Evolutionary conservation across 106 monocot genomes (phyloP).

Genomic region (Apostasia ramifera): DNA sequence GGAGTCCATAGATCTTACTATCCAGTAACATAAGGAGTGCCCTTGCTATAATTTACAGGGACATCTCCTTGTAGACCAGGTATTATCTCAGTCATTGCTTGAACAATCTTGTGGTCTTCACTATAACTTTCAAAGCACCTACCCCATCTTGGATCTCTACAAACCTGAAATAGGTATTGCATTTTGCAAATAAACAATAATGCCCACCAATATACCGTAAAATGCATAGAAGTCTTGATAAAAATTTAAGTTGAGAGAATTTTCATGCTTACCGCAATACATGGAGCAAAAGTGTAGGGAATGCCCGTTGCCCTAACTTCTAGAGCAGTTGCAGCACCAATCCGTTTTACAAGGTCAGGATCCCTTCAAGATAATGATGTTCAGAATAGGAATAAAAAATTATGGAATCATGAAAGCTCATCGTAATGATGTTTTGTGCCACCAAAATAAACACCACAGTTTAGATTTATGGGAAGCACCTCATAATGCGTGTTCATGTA

Average conservation of each 20-base stretch:
- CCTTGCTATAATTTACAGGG: conserved; percentile 21
- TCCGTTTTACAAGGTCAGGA: conserved; percentile 36
- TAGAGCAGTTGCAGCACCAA: conserved; percentile 57
- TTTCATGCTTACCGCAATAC: conserved; percentile 36
- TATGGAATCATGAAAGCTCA: neutral
- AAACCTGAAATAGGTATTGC: conserved; percentile 23
- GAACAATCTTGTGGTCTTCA: conserved; percentile 38
- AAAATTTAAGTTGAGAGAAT: neutral
- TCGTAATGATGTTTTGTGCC: too few relatives aligned
- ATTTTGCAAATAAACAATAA: neutral
- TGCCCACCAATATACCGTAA: too few relatives aligned
- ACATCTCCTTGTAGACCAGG: conserved; percentile 42
- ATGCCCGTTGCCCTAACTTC: conserved; percentile 62
- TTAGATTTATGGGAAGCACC: too few relatives aligned
- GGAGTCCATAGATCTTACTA: conserved; percentile 15
- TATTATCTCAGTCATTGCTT: conserved; percentile 47
- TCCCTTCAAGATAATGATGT: conserved; percentile 20
- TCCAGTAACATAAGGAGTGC: conserved; percentile 37
- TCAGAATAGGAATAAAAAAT: neutral
- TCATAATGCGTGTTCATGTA: too few relatives aligned
- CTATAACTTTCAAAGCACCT: conserved; percentile 73
- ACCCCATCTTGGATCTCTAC: conserved; percentile 58
- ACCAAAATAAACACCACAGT: too few relatives aligned
- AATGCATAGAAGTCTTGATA: neutral
- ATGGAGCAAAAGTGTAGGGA: conserved; percentile 63